These are phyloP conservation scores for Spathaspora girioi DNA, from an alignment of 805 yeast genomes.

Conservation along the genomic window DNA sequence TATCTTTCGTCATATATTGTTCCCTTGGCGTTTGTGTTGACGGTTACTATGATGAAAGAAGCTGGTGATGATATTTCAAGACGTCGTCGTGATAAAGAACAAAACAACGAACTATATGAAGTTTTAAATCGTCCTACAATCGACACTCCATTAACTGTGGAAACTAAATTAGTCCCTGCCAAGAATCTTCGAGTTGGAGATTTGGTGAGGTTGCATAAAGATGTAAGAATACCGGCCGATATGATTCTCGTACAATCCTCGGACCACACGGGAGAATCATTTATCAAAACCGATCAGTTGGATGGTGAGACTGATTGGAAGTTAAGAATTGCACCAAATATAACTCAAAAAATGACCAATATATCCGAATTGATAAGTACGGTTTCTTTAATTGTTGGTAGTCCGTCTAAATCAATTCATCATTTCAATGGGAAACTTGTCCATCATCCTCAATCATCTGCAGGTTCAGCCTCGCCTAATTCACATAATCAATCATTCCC, in stretches of 20 bases:
- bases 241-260: conserved; percentile 79
- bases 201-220: conserved; percentile 72
- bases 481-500: conserved; percentile 49
- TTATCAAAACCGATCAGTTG: conserved; percentile 93
- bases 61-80: conserved; percentile 92
- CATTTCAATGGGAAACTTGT: conserved; percentile 72
- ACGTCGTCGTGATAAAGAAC: conserved; percentile 84
- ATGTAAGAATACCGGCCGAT: conserved; percentile 91
- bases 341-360: conserved; percentile 58
- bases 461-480: conserved; percentile 16
- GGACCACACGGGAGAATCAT: conserved; percentile 71
- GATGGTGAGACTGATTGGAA: conserved; percentile 99
- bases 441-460: conserved; percentile 33
- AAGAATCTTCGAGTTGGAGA: conserved; percentile 82
- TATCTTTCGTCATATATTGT: conserved; percentile 89
- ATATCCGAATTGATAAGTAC: conserved; percentile 51
- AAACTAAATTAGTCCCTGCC: conserved; percentile 37
- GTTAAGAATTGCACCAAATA: conserved; percentile 68
- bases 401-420: conserved; percentile 84
- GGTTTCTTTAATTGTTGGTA: conserved; percentile 57
- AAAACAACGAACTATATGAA: conserved; percentile 79
- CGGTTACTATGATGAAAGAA: conserved; percentile 93
- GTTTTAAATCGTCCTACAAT: conserved; percentile 41
- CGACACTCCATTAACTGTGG: conserved; percentile 15
- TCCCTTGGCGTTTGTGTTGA: conserved; percentile 87